Evolutionary conservation across 1,284 basidiomycete species (phyloP), one percentile per base, ranked within the genome.

Genomic region (Hemileia vastatrix): DNA sequence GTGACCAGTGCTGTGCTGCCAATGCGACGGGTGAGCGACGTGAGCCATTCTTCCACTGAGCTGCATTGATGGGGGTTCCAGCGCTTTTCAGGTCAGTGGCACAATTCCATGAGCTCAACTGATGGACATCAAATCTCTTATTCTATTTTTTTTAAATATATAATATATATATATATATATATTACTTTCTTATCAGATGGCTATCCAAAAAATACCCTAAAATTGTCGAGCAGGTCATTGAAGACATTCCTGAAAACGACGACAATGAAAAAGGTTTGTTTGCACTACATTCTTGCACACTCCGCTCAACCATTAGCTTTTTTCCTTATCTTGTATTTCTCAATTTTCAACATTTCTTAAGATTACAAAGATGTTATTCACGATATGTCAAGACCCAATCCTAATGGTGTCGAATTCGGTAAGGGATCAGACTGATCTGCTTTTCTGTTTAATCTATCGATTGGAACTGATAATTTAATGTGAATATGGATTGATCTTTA

Each of bases 401-500:
- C 95, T n/a, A 99, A 99, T 76, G 90, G 88, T 11, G 81, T 83
- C 65, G 95, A 99, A 78, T 92, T 94, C 68, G 95, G 98, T 79
- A 92, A 90, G 60, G 49, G n/a, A n/a, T 44, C 62, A 47, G 50
- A 32, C 45, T 53, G 36, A 56, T 48, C 13, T 44, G 6, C 43
- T 50, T 50, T n/a, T 49, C 21, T n/a, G 15, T 21, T 47, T 64
- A 21, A 15, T 53, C 31, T 23, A 23, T 50, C n/a, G 19, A 9
- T 48, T 24, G 52, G n/a, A n/a, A n/a, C n/a, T n/a, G n/a, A n/a
- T n/a, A n/a, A n/a, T n/a, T n/a, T n/a, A n/a, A n/a, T n/a, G n/a
- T n/a, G n/a, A n/a, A n/a, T n/a, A n/a, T n/a, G n/a, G n/a, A n/a
- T n/a, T n/a, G n/a, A n/a, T n/a, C n/a, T n/a, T n/a, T n/a, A n/a